Base-by-base conservation (phyloP, 75 land plant genomes). In the Pinus albicaulis region DNA sequence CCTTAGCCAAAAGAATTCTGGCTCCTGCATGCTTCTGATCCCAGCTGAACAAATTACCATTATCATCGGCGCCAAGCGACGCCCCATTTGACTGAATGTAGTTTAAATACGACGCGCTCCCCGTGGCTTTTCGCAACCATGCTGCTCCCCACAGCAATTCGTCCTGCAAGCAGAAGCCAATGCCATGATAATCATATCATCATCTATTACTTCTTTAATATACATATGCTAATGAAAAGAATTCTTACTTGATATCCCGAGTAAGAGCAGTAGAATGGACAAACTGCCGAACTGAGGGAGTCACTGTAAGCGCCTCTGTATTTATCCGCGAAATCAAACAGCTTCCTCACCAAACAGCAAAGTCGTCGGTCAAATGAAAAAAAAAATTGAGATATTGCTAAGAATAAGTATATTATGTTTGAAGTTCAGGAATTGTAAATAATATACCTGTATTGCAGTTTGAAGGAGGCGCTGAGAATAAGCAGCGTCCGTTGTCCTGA, bases 221-320 rank as follows among this genome's bases (percentile, higher is more conserved):
- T 1, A 44, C 0, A 7, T 6, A 7, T 44, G 7, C 10, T 44
- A 44, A 36, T 36, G 4, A 36, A 36, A 36, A 36, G 38, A 4
- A 3, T 36, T 36, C 71, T 38, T 69, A 85, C 87, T 48, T 80
- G 60, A 77, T 73, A 86, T 26, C 88, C 87, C 4, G 88, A 86
- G 76, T 86, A 86, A 41, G 87, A 84, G 57, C 86, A 78, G 73
- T 86, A 86, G 66, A 85, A 86, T 20, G 88, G 88, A 65, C 86
- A 82, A 34, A 84, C 87, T 19, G 62, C 87, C 55, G 79, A 55
- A 0, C 60, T 6, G 59, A 86, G 76, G 3, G 73, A 56, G 41
- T 84, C 82, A 59, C 88, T 86, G 61, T 86, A 86, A 55, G 63
- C 74, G n/a, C 88, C 88, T 71, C 88, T 82, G 20, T 80, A 74